Evolutionary conservation across 352 stramenopile species (phyloP), one percentile per base, ranked within the genome.

Genomic region (Globisporangium echinulatum): DNA sequence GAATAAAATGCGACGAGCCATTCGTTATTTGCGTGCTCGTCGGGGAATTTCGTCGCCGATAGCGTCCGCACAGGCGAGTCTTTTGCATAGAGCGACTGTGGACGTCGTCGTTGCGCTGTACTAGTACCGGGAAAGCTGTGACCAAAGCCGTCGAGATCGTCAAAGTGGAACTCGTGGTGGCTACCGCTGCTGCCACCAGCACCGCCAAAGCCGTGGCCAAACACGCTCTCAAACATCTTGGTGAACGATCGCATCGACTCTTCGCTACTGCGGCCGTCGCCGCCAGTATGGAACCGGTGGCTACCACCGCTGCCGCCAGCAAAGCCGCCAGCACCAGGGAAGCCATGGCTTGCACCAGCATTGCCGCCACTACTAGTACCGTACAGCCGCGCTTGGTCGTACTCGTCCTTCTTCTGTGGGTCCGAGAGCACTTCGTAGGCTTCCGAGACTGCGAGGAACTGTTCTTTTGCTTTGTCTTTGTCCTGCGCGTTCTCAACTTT

Each of bases 401-500:
- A 98, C 43, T 94, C 86, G 7, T 92, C 72, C 46, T 90, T 77
- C 70, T 96, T 94, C 14, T 94, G 68, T 49, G 85, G 69, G 56
- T 98, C 92, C 15, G 85, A 95, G 17, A 98, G 82, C 61, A 97
- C 88, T 60, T 96, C 88, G 65, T 97, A 98, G 3, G 92, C 92
- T 59, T 96, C 86, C 17, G 77, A 94, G 42, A 97, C 88, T 54
- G 96, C 80, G 25, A 97, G 89, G 63, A 98, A 98, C 66, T 93
- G 94, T 55, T 94, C 74, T 52, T 94, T 91, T n/a, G 90, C 87
- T 10, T 63, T 48, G 44, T 96, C 87, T 53, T 96, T 87, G 50
- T 94, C 85, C 42, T 86, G 71, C 6, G 77, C 74, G 57, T 94
- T 91, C 37, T 90, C 80, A 0, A 76, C 65, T 63, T 96, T 96